phyloP scores from a whole-genome alignment of 345 rosid genomes.

The Sonneratia alba region DNA sequence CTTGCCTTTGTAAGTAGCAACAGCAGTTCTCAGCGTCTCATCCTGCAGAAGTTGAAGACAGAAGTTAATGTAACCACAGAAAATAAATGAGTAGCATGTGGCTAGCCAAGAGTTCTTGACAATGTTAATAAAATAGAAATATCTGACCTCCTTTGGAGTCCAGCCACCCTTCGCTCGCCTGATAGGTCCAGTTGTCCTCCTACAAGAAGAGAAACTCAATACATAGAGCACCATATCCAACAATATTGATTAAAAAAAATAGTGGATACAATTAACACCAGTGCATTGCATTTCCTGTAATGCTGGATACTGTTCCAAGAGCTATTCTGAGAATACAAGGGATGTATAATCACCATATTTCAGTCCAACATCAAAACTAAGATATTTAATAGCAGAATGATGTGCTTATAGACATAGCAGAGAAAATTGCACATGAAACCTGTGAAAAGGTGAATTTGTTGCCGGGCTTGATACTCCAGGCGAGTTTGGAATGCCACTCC shows the following conservation, averaged over 20 bases:
- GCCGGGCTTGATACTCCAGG: slow-evolving; percentile 68
- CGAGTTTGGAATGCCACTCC: slow-evolving; percentile 51
- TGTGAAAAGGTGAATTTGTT: slow-evolving; percentile 48
- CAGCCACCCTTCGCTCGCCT: slow-evolving; percentile 98
- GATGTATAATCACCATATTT: neutral
- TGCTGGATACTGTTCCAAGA: no score
- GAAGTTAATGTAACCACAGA: slow-evolving; percentile 10
- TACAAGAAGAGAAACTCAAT: slow-evolving; percentile 6
- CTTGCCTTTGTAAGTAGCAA: slow-evolving; percentile 59
- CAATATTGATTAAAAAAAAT: neutral
- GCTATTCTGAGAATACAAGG: no score
- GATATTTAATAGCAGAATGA: no score
- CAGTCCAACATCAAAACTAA: neutral
- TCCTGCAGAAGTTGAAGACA: slow-evolving; percentile 35
- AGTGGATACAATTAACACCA: slow-evolving; percentile 2
- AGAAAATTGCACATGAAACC: slow-evolving; percentile 21
- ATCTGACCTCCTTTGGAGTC: slow-evolving; percentile 78
- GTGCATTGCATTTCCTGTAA: no score
- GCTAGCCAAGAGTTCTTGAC: neutral
- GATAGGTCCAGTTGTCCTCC: slow-evolving; percentile 95
- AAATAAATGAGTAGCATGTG: neutral
- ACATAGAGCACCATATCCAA: neutral
- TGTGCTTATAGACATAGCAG: no score
- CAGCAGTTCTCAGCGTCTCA: slow-evolving; percentile 77
- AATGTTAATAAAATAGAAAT: neutral